Evolutionary conservation across 176 grass and related monocot species (phyloP).

Genomic region (Triticum monococcum): DNA sequence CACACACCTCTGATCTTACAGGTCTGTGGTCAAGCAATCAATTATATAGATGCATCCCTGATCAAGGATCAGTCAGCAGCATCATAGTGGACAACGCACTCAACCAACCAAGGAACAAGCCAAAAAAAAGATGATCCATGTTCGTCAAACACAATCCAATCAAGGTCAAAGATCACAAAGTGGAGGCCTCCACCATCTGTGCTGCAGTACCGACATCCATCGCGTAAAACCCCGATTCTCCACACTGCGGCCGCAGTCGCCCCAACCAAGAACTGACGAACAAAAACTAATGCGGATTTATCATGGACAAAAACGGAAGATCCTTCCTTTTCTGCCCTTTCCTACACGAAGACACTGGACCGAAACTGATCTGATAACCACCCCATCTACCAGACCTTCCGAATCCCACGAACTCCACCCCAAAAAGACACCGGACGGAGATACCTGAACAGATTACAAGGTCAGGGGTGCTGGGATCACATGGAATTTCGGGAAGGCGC

Average conservation of each 20-base stretch:
- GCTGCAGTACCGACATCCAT: not conserved
- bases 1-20: not conserved
- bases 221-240: conserved; percentile 15
- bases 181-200: not conserved
- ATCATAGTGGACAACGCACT: not conserved
- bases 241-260: not conserved
- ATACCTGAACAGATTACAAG: not conserved
- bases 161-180: not conserved
- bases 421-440: not conserved
- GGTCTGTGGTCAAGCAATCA: not conserved
- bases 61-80: not conserved
- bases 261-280: not conserved
- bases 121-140: not conserved
- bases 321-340: not conserved
- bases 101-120: not conserved
- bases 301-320: not conserved
- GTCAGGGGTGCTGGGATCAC: not conserved
- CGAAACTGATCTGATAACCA: not conserved
- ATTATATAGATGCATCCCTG: too few relatives aligned
- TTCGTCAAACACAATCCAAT: not conserved
- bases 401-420: not conserved
- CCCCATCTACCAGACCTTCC: not conserved
- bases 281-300: not conserved
- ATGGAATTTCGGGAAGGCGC: not conserved
- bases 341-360: not conserved